These are phyloP conservation scores for Endothia cerciana DNA, from an alignment of 2,329 filamentous ascomycete species.

Conservation along the genomic window DNA sequence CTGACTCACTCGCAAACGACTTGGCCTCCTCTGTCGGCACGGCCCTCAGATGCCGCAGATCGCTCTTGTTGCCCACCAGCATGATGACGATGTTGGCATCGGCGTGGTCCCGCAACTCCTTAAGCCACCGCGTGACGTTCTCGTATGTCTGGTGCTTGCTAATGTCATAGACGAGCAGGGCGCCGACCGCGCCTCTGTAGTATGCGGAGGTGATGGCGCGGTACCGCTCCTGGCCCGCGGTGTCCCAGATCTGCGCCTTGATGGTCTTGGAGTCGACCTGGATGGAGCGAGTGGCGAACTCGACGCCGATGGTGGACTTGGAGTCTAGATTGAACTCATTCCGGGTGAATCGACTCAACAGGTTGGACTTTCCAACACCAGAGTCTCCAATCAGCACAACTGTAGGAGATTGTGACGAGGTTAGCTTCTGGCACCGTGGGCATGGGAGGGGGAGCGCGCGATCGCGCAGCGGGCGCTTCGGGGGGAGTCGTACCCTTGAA, in stretches of 20 bases:
- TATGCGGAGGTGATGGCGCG: slow-evolving; percentile 99
- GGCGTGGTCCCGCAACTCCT: slow-evolving; percentile 96
- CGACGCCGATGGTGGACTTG: slow-evolving; percentile 99
- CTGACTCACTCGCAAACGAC: slow-evolving; percentile 80
- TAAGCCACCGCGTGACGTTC: slow-evolving; percentile 98
- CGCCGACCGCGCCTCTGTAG: slow-evolving; percentile 96
- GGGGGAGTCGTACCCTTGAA: slow-evolving; percentile 79
- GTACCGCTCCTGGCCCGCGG: slow-evolving; percentile 97
- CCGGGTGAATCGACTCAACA: slow-evolving; percentile 97
- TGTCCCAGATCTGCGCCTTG: slow-evolving; percentile 99
- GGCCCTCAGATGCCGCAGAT: slow-evolving; percentile 97
- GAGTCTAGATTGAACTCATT: slow-evolving; percentile 99
- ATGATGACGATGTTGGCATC: slow-evolving; percentile 99
- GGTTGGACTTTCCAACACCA: slow-evolving; percentile 99
- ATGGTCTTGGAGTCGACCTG: slow-evolving; percentile 99
- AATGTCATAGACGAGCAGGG: slow-evolving; percentile 98
- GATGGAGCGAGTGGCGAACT: slow-evolving; percentile 98
- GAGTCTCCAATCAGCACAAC: slow-evolving; percentile 99
- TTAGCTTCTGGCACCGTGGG: slow-evolving; percentile 38
- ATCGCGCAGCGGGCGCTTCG: slow-evolving; percentile 26
- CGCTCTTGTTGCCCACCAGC: slow-evolving; percentile 99
- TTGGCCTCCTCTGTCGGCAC: slow-evolving; percentile 98
- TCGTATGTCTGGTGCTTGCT: slow-evolving; percentile 99
- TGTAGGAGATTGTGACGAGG: slow-evolving; percentile 43
- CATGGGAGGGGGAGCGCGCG: slow-evolving; percentile 35